Evolutionary conservation across 1,284 basidiomycete species (phyloP), one percentile per base, ranked within the genome.

Genomic region (Gomphus bonarii): DNA sequence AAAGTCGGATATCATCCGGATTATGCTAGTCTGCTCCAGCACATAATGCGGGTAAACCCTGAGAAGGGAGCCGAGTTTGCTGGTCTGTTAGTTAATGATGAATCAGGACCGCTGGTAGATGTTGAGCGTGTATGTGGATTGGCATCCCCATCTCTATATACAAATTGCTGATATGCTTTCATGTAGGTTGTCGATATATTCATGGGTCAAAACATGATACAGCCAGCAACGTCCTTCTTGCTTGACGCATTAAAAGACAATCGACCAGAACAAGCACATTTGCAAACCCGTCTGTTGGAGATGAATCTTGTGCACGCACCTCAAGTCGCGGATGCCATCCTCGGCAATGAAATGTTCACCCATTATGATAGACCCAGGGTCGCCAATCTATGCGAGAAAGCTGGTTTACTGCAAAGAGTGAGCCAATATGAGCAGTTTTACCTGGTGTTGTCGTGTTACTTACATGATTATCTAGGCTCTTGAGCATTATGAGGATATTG

Each of bases 121-220:
- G 75, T 99, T 60, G 95, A 99, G 72, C 78, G 93, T 57, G 93
- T 87, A 65, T 59, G 81, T 73, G 12, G 4, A 44, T 46, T 25
- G 36, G 16, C 30, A 50, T 25, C 43, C 53, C 48, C 65, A 54
- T n/a, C 33, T 33, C 16, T 48, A 7, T 28, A 22, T 25, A 18
- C 20, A 18, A 16, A 22, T 33, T 22, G 10, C n/a, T 14, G 46
- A 42, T 55, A 42, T 35, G 20, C 30, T 48, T 42, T 51, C 20
- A 54, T 49, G 0, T 59, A 88, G 84, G 87, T 95, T 55, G 91
- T 97, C 59, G 97, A 99, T 68, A 97, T 99, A 67, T 99, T 99
- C 78, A 97, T 97, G 93, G 88, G 88, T 2, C 95, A 98, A 70
- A 99, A 98, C 75, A 94, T 99, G 92, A 95, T 99, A 61, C 97